Evolutionary conservation across 805 yeast species (phyloP), one percentile per base, ranked within the genome.

Genomic region (Pichia gijzeniarum): DNA sequence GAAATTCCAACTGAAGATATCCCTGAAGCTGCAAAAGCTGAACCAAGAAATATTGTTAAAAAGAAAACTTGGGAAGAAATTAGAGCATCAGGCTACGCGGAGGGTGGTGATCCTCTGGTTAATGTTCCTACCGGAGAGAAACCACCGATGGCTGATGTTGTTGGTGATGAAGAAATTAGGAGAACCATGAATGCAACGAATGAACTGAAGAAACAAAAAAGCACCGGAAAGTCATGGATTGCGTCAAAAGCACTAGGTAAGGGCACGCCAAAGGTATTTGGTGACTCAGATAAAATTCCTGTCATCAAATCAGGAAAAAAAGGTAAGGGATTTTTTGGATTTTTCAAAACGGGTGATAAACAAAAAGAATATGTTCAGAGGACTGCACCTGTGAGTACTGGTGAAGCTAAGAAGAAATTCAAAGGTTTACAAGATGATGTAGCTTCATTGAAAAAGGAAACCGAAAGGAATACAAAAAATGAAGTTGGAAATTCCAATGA

Each of bases 61-160:
- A 60, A 60, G 48, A 59, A 58, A 44, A 53, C 59, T 2, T 57
- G 61, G 61, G 58, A 54, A 3, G 60, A 58, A 45, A 47, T 57
- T 22, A 54, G 52, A 39, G 48, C 50, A 9, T 54, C 60, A 51
- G 55, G 54, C 20, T 54, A 56, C 33, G 62, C 55, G 27, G 64
- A 64, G 10, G 64, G 65, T 35, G 72, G 70, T 35, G 60, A 58
- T 38, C 62, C 62, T n/a, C 35, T 58, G 40, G 63, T 62, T 50
- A 55, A 63, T 35, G 61, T 69, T 41, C 64, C 74, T 14, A 57
- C 64, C n/a, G 55, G 53, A 12, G 73, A 70, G 53, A 62, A 66
- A 48, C 71, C 71, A 44, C 64, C 71, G 25, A 58, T 58, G 59
- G 51, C 53, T 22, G 53, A 57, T 18, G 54, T 59, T 37, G 60